phyloP scores from a whole-genome alignment of 169 alveolate genomes.

The Miamiensis avidus region DNA sequence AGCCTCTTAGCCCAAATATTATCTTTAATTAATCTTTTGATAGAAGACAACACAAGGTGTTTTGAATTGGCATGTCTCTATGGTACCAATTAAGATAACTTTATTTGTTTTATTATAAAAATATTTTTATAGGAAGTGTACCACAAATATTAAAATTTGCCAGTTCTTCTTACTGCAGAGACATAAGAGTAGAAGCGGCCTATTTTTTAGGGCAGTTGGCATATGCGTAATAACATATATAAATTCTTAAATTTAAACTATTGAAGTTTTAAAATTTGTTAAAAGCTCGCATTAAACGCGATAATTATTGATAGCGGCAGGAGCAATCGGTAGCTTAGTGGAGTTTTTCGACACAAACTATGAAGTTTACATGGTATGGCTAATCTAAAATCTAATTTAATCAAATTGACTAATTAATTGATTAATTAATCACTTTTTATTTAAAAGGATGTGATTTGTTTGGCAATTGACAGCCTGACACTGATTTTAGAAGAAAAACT shows the following conservation, averaged over 20 bases:
- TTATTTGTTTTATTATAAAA: no score
- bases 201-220: background rate
- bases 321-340: background rate
- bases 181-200: background rate
- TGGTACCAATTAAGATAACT: no score
- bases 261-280: no score
- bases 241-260: no score
- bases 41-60: constrained; percentile 1
- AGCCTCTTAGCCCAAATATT: background rate
- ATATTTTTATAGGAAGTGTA: no score
- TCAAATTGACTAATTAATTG: no score
- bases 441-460: background rate
- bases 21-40: background rate
- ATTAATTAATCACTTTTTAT: no score
- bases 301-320: background rate
- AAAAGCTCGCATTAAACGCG: background rate
- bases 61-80: constrained; percentile 17
- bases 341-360: background rate
- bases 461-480: background rate
- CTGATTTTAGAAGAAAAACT: no score
- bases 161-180: background rate
- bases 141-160: background rate
- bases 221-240: background rate
- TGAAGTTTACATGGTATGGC: background rate
- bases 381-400: no score